Evolutionary conservation across 139 green algal species (phyloP), one percentile per base, ranked within the genome.

Genomic region (Microglena sp.): DNA sequence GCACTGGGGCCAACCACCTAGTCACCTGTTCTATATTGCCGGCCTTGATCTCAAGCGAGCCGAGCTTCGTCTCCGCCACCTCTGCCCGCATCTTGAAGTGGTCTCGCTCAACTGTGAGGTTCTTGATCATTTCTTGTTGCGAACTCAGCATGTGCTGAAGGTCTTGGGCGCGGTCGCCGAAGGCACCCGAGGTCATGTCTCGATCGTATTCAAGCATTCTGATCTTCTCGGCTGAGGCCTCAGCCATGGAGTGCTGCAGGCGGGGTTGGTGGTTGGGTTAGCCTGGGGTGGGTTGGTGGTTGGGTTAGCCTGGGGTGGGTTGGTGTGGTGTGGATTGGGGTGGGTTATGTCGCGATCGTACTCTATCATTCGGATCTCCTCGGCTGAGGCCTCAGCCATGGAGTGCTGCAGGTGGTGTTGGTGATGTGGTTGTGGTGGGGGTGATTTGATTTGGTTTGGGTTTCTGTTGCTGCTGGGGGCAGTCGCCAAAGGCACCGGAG

Each of bases 181-280:
- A 82, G 22, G 74, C 69, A 28, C 28, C 40, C 15, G 72, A 70
- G 26, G 71, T 45, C 11, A 87, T 65, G 27, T 81, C 67, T 66
- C 79, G 79, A 45, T 87, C 80, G 2, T 76, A 62, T 69, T 87
- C 74, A 29, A 84, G 67, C 45, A 69, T 33, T 31, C 68, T 55
- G 3, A 86, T 62, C 77, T 83, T 70, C 44, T 58, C 50, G 29
- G 22, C 27, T 24, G 50, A 58, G 8, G 15, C 7, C 8, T n/a
- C 50, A 58, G 5, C 46, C 27, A 58, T 26, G 46, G 15, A 32
- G 46, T 30, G 11, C n/a, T n/a, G n/a, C n/a, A n/a, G n/a, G n/a
- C n/a, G n/a, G n/a, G n/a, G n/a, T n/a, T n/a, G n/a, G n/a, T n/a
- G n/a, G n/a, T n/a, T n/a, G n/a, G n/a, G n/a, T n/a, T n/a, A n/a